Evolutionary conservation across 2,329 filamentous ascomycete genomes (phyloP), one percentile per base, ranked within the genome.

Genomic region (Cladosporium sp.): DNA sequence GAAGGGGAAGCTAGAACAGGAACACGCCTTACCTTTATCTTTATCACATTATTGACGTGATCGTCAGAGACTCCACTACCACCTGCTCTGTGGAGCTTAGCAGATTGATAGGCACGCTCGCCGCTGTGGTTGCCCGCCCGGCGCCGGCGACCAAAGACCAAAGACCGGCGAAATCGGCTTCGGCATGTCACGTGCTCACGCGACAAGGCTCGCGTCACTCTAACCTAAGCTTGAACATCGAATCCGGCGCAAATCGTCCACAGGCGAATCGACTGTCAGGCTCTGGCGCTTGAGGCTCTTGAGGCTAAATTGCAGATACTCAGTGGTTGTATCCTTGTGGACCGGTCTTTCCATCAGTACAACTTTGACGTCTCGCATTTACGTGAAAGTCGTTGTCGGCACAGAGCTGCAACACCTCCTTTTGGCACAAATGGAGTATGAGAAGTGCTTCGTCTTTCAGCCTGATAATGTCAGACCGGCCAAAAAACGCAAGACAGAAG

Each of bases 401-500:
- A 30, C 7, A 15, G 43, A 14, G 15, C 9, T 47, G 22, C 14
- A 20, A 47, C 14, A 17, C 25, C 43, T 30, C 34, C 36, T 51
- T 39, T 6, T 6, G 14, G 9, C 7, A 9, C 17, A 49, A 17
- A 80, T 80, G 78, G 78, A 81, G 56, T 77, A 79, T 62, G 72
- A 80, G 60, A 77, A 76, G 60, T 78, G 76, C 64, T 80, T 80
- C 61, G 69, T 78, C 5, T 80, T 77, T 60, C 64, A 74, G 19
- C 74, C 74, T 17, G 58, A 65, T 2, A 69, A 73, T 36, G 68
- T 70, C 28, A 67, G 73, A 28, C 72, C 78, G 4, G 59, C 71
- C 14, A 80, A 80, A 63, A 73, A 75, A 30, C 73, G 75, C 51
- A 70, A 73, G 7, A 70, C 70, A 11, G 64, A 70, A 43, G 55